Conservation (phyloP, 805 yeast genomes). For the Ogataea henricii region DNA sequence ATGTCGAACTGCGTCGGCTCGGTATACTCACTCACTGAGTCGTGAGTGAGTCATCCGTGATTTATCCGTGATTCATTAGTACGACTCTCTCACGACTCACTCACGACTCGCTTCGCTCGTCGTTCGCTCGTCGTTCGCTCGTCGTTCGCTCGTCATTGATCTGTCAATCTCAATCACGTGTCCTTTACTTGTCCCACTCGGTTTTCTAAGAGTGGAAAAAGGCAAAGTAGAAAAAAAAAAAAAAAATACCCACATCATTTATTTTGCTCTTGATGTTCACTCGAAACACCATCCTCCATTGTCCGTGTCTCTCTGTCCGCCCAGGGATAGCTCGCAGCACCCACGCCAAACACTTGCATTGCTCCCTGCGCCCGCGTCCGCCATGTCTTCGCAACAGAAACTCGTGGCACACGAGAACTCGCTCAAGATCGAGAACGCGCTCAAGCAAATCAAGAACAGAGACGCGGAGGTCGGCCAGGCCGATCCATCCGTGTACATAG, state of each 20-base stretch:
- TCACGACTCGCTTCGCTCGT: no score
- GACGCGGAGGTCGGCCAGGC: conserved; percentile 17
- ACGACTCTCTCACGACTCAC: no score
- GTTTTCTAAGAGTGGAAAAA: no score
- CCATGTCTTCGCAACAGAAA: conserved; percentile 11
- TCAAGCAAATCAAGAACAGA: conserved; percentile 57
- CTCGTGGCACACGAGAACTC: conserved; percentile 43
- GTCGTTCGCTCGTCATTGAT: no score
- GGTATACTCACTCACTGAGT: no score
- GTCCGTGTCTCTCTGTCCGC: background rate
- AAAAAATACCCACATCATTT: background rate
- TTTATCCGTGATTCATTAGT: no score
- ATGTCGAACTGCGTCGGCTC: no score
- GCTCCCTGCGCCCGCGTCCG: background rate
- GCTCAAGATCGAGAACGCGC: conserved; percentile 64
- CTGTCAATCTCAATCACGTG: no score
- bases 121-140: no score
- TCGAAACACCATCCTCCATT: background rate
- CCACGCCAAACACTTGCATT: background rate
- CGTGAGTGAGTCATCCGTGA: no score
- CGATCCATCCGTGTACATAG: conserved; percentile 47
- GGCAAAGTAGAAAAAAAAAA: background rate
- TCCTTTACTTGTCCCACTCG: no score
- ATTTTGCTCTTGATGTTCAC: no score
- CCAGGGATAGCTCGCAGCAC: background rate